phyloP scores from a whole-genome alignment of 2,329 filamentous ascomycete species.

The Rosellinia necatrix region DNA sequence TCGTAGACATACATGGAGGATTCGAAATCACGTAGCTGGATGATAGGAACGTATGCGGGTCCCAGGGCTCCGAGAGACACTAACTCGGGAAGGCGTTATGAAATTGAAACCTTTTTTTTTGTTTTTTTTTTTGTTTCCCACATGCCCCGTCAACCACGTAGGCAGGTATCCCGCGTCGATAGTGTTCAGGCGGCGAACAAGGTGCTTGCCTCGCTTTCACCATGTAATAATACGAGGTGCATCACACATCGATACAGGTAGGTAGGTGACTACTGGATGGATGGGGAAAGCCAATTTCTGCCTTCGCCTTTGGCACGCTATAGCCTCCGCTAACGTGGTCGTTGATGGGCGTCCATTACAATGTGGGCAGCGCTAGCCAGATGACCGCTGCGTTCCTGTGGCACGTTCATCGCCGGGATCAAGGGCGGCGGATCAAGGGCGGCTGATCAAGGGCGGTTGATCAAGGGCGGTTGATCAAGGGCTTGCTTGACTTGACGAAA shows the following conservation, averaged over 20 bases:
- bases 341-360: not conserved
- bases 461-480: not conserved
- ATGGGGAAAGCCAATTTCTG: conserved; percentile 1
- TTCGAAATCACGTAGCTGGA: not conserved
- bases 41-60: not conserved
- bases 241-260: conserved; percentile 13
- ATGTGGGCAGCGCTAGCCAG: not conserved
- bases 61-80: too few relatives aligned
- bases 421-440: conserved; percentile 7
- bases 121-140: not conserved
- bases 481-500: not conserved
- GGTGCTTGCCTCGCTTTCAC: not conserved
- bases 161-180: too few relatives aligned
- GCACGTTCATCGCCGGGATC: conserved; percentile 21
- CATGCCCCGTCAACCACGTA: not conserved
- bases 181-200: too few relatives aligned
- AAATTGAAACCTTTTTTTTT: too few relatives aligned
- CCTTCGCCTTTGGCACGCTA: not conserved
- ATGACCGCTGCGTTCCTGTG: conserved; percentile 14
- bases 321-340: not conserved
- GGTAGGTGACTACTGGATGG: too few relatives aligned
- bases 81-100: too few relatives aligned
- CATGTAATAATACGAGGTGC: conserved; percentile 7
- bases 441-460: conserved; percentile 5
- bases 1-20: too few relatives aligned